These are phyloP conservation scores for Kandelia obovata DNA, from an alignment of 345 rosid species.

Conservation along the genomic window DNA sequence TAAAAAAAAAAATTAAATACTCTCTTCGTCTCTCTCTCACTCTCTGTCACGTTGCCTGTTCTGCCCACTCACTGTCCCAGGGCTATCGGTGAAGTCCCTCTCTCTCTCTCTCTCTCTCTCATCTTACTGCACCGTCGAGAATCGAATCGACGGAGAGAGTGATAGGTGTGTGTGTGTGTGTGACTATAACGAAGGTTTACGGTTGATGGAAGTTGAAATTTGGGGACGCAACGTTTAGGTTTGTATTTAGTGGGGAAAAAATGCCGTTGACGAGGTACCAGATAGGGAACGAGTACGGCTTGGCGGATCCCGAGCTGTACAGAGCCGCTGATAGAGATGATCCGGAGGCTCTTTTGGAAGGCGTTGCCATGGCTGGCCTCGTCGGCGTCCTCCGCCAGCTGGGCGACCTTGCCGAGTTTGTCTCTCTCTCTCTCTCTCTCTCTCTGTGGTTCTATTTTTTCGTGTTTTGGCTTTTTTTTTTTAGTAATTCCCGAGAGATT, in stretches of 20 bases:
- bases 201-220: not conserved
- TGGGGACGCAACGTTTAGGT: not conserved
- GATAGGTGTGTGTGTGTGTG: no score
- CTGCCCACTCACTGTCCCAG: conserved; percentile 5
- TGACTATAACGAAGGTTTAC: not conserved
- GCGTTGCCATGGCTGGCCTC: conserved; percentile 98
- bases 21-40: not conserved
- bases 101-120: not conserved
- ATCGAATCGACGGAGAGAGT: not conserved
- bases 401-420: conserved; percentile 99
- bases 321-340: conserved; percentile 83
- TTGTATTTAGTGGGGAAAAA: conserved; percentile 7
- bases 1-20: no score
- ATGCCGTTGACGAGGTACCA: conserved; percentile 95
- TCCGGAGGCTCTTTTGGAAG: conserved; percentile 93
- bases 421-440: conserved; percentile 27
- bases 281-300: conserved; percentile 74
- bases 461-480: conserved; percentile 1
- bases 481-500: conserved; percentile 1
- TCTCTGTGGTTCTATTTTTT: conserved; percentile 11
- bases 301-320: conserved; percentile 93
- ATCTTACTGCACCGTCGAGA: not conserved
- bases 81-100: not conserved
- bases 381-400: conserved; percentile 98
- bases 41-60: not conserved